Evolutionary conservation across 345 rosid species (phyloP).

Genomic region (Eucalyptus caleyi): DNA sequence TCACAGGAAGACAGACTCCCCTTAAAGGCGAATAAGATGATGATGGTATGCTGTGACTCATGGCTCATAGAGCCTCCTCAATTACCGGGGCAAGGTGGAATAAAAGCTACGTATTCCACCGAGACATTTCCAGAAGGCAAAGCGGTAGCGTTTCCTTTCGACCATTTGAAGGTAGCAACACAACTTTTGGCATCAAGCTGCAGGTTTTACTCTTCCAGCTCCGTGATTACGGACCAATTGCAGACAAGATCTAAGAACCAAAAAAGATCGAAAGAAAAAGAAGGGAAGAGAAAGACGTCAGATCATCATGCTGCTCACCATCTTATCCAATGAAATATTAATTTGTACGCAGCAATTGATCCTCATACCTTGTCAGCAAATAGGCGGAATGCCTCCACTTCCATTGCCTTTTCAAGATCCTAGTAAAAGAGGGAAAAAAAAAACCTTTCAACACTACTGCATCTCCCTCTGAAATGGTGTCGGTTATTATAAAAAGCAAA

Average conservation of each 20-base stretch:
- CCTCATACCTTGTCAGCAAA: constrained; percentile 42
- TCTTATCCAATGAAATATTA: background rate
- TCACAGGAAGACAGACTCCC: background rate
- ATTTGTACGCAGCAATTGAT: background rate
- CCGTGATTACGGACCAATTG: background rate
- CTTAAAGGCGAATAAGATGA: background rate
- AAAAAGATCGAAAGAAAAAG: background rate
- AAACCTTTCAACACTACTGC: background rate
- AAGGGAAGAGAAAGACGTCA: background rate
- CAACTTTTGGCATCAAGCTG: background rate
- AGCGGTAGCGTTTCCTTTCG: background rate
- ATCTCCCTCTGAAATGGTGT: background rate
- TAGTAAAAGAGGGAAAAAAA: background rate
- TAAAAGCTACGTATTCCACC: background rate
- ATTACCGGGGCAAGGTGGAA: background rate
- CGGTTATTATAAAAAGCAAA: background rate
- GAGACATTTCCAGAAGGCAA: background rate
- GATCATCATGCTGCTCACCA: background rate
- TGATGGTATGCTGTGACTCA: background rate
- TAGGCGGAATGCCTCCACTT: constrained; percentile 23
- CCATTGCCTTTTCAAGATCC: constrained; percentile 58
- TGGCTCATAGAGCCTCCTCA: background rate
- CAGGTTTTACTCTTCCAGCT: background rate
- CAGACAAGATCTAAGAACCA: constrained; percentile 12
- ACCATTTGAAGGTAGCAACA: background rate